These are phyloP conservation scores for Oryza australiensis DNA, from an alignment of 176 grass and related monocot genomes.

Conservation along the genomic window DNA sequence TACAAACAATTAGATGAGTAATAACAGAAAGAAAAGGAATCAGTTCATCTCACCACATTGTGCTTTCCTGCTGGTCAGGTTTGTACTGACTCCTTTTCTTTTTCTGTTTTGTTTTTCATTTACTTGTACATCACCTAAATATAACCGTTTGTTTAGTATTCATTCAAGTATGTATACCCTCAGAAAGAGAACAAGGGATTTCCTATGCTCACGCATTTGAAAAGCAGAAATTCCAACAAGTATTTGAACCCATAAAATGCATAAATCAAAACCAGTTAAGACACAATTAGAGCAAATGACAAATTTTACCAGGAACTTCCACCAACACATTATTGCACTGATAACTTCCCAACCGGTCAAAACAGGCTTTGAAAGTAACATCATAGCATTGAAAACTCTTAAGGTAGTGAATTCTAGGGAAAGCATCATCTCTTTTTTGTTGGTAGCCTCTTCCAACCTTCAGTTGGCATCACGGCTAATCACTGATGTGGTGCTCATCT, in stretches of 20 bases:
- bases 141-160: slow-evolving; percentile 57
- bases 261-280: background rate
- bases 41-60: slow-evolving; percentile 57
- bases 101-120: slow-evolving; percentile 81
- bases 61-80: slow-evolving; percentile 65
- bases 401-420: background rate
- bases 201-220: slow-evolving; percentile 30
- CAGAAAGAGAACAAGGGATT: slow-evolving; percentile 40
- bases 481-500: background rate
- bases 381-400: background rate
- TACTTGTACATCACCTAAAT: slow-evolving; percentile 72
- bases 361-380: background rate
- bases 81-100: slow-evolving; percentile 73
- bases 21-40: slow-evolving; percentile 60
- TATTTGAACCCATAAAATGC: slow-evolving; percentile 24
- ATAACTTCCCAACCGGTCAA: background rate
- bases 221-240: slow-evolving; percentile 26
- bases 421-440: background rate
- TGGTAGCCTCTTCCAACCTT: background rate
- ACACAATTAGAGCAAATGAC: background rate
- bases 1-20: slow-evolving; percentile 36
- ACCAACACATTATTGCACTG: background rate
- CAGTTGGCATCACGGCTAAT: background rate
- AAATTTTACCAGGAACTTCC: slow-evolving; percentile 13
- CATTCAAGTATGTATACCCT: slow-evolving; percentile 52